Conservation (phyloP, 257 asterid species). For the Solanum paucissectum region DNA sequence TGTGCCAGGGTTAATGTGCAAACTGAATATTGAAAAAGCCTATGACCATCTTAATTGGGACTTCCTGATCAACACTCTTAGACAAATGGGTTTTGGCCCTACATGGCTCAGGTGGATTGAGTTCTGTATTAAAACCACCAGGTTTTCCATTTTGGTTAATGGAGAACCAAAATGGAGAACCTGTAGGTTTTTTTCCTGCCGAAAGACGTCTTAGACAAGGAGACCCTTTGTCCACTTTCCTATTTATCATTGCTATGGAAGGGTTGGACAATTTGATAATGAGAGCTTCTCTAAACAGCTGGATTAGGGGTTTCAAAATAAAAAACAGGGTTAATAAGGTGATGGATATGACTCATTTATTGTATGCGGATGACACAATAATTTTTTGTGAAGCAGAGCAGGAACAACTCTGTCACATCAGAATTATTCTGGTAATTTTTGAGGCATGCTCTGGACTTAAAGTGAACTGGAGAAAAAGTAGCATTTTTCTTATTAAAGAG, state of each 20-base stretch:
- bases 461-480: not conserved
- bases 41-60: too few relatives aligned
- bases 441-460: not conserved
- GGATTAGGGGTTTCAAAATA: too few relatives aligned
- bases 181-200: not conserved
- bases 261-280: not conserved
- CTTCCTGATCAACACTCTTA: too few relatives aligned
- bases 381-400: not conserved
- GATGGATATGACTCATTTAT: not conserved
- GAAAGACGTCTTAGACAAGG: not conserved
- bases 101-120: too few relatives aligned
- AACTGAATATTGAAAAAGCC: too few relatives aligned
- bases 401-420: not conserved
- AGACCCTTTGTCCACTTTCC: not conserved
- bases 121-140: too few relatives aligned
- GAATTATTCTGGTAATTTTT: not conserved
- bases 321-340: not conserved
- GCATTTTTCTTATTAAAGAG: not conserved
- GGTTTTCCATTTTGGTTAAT: too few relatives aligned
- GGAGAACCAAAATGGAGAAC: too few relatives aligned
- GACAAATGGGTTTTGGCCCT: too few relatives aligned
- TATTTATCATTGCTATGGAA: not conserved
- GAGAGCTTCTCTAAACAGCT: too few relatives aligned
- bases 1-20: too few relatives aligned
- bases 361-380: not conserved